Evolutionary conservation across 192 early-diverging fungal genomes (phyloP).

Genomic region (Spizellomyces punctatus): DNA sequence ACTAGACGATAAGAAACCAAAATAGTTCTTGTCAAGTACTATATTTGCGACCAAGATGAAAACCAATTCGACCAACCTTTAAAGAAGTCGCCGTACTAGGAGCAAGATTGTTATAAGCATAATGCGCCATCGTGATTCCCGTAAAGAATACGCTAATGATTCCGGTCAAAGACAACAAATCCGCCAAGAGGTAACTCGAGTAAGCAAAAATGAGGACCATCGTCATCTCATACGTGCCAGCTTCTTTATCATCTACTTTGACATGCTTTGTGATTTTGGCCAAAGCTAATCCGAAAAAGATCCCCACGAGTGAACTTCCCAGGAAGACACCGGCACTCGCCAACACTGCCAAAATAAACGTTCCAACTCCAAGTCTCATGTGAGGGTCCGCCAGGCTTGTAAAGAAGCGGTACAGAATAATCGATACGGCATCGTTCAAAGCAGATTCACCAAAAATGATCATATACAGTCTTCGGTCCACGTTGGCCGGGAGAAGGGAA

Average conservation of each 20-base stretch:
- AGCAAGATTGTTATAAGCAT: conserved; percentile 52
- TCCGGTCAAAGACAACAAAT: conserved; percentile 55
- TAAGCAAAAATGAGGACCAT: conserved; percentile 63
- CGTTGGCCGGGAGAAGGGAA: conserved; percentile 55
- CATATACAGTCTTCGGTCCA: conserved; percentile 61
- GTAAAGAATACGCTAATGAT: conserved; percentile 65
- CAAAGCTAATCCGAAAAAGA: conserved; percentile 49
- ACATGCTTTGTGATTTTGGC: conserved; percentile 65
- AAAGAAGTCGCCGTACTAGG: conserved; percentile 36
- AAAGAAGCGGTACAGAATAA: conserved; percentile 68
- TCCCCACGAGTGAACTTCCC: conserved; percentile 52
- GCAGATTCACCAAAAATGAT: conserved; percentile 68
- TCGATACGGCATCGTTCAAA: conserved; percentile 63
- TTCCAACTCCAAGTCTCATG: conserved; percentile 44
- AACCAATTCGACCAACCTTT: conserved; percentile 25
- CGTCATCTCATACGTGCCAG: conserved; percentile 55
- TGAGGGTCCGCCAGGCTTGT: conserved; percentile 52
- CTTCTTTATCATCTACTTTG: conserved; percentile 44
- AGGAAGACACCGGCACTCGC: conserved; percentile 56
- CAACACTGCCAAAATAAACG: conserved; percentile 52
- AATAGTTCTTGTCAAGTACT: neutral
- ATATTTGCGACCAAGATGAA: neutral
- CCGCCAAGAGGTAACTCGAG: conserved; percentile 55
- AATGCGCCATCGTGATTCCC: conserved; percentile 64
- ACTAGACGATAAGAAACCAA: conserved; percentile 24